These are phyloP conservation scores for Saussurea involucrata DNA, from an alignment of 129 eudicot species.

Conservation along the genomic window DNA sequence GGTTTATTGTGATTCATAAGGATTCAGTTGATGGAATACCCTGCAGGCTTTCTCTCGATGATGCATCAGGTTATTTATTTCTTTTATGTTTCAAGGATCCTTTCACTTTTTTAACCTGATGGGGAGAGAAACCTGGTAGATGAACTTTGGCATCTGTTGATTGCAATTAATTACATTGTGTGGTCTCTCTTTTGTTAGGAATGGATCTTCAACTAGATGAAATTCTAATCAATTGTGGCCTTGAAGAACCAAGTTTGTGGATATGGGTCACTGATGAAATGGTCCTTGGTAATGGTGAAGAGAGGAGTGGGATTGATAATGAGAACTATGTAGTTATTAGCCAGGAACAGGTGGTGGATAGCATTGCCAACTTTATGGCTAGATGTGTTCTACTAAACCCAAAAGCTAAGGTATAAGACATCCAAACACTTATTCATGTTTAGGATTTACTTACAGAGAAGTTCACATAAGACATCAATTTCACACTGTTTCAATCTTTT, in stretches of 20 bases:
- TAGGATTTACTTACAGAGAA: no score
- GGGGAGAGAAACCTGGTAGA: background rate
- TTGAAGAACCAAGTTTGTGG: conserved; percentile 94
- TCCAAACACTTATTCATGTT: background rate
- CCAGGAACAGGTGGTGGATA: conserved; percentile 89
- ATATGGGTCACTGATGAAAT: conserved; percentile 86
- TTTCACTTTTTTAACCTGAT: background rate
- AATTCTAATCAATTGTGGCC: conserved; percentile 53
- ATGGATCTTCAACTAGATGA: conserved; percentile 63
- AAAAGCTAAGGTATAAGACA: conserved; percentile 56
- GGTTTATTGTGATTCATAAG: no score
- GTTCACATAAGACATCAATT: no score
- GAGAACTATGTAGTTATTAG: conserved; percentile 74
- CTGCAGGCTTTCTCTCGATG: conserved; percentile 39
- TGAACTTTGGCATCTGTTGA: background rate
- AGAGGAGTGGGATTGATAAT: conserved; percentile 71
- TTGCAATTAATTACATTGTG: background rate
- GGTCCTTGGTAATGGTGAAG: conserved; percentile 65
- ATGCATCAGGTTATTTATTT: conserved; percentile 42
- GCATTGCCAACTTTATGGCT: conserved; percentile 89
- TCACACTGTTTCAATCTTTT: no score
- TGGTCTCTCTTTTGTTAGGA: conserved; percentile 28
- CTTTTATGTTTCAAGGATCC: background rate
- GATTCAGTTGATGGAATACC: conserved; percentile 28
- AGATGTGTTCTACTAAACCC: conserved; percentile 76